These are phyloP conservation scores for Cucurbitaria berberidis DNA, from an alignment of 2,329 filamentous ascomycete genomes.

Conservation along the genomic window DNA sequence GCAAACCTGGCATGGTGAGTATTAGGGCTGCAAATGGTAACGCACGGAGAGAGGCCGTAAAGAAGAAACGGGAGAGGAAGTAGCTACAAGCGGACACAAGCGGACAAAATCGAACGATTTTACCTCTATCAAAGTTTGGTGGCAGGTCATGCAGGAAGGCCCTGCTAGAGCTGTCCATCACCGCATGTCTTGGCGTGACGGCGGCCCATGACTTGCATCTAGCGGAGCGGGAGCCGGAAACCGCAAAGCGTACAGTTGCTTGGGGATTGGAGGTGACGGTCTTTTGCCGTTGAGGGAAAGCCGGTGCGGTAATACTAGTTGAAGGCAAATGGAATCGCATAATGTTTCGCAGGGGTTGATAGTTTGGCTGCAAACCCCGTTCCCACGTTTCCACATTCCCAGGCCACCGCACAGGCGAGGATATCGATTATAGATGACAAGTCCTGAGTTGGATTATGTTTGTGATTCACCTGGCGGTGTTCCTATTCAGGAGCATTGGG, in stretches of 20 bases:
- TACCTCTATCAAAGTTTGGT: conserved; percentile 28
- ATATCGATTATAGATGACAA: conserved; percentile 23
- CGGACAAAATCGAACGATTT: conserved; percentile 28
- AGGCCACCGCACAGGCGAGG: conserved; percentile 17
- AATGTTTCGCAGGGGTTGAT: conserved; percentile 15
- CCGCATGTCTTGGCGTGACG: conserved; percentile 40
- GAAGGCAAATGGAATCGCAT: conserved; percentile 4
- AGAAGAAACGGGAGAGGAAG: conserved; percentile 22
- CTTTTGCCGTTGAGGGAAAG: background rate
- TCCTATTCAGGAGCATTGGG: background rate
- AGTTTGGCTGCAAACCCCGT: conserved; percentile 2
- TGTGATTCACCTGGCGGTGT: too few species aligned
- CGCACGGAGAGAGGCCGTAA: conserved; percentile 12
- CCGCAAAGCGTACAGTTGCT: conserved; percentile 9
- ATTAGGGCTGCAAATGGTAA: conserved; percentile 19
- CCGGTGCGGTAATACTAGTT: background rate
- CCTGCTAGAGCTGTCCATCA: conserved; percentile 26
- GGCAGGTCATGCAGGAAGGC: conserved; percentile 19
- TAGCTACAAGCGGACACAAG: conserved; percentile 29
- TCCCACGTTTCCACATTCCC: too few species aligned
- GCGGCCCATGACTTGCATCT: conserved; percentile 29
- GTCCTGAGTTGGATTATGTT: too few species aligned
- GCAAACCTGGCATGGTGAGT: conserved; percentile 15
- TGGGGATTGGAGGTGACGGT: background rate
- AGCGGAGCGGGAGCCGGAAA: conserved; percentile 18